Evolutionary conservation across 1,284 basidiomycete genomes (phyloP).

Genomic region (Sanghuangporus sanghuang): DNA sequence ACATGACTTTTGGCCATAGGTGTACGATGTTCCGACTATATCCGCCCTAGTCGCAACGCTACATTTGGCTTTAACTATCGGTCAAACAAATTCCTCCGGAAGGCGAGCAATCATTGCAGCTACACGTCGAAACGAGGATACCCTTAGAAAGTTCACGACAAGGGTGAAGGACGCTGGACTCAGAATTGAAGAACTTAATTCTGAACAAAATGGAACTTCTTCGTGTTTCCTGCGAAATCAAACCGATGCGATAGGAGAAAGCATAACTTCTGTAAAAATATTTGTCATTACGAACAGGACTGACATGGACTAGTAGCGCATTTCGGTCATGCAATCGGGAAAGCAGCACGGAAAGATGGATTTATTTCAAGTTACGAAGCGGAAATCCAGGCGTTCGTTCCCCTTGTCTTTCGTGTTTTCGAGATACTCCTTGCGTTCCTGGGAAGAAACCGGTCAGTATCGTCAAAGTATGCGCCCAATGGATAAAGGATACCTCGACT

Average conservation of each 20-base stretch:
- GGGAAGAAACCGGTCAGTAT: neutral
- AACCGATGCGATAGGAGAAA: neutral
- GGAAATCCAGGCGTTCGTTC: slow-evolving; percentile 53
- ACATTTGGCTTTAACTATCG: slow-evolving; percentile 37
- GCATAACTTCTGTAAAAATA: neutral
- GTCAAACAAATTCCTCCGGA: slow-evolving; percentile 1
- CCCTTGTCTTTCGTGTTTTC: slow-evolving; percentile 54
- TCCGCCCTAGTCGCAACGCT: slow-evolving; percentile 51
- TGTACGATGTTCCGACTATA: slow-evolving; percentile 63
- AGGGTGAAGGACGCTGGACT: neutral
- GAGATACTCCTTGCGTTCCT: slow-evolving; percentile 53
- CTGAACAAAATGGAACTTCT: neutral
- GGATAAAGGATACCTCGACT: slow-evolving; percentile 34
- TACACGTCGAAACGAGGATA: slow-evolving; percentile 45
- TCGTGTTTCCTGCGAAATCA: neutral
- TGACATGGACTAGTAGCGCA: too few relatives aligned
- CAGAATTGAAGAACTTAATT: slow-evolving; percentile 1
- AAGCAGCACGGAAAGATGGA: neutral
- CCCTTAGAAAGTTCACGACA: slow-evolving; percentile 25
- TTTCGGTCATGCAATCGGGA: neutral
- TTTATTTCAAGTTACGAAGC: slow-evolving; percentile 44
- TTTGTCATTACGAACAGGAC: neutral
- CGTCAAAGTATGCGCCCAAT: neutral
- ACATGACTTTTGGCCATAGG: slow-evolving; percentile 33
- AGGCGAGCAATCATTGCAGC: slow-evolving; percentile 50